A percentile compares a stretch with the other conserved stretches of the same genome.
phyloP scores from a whole-genome alignment of 306 rosid genomes.

The Delonix regia region DNA sequence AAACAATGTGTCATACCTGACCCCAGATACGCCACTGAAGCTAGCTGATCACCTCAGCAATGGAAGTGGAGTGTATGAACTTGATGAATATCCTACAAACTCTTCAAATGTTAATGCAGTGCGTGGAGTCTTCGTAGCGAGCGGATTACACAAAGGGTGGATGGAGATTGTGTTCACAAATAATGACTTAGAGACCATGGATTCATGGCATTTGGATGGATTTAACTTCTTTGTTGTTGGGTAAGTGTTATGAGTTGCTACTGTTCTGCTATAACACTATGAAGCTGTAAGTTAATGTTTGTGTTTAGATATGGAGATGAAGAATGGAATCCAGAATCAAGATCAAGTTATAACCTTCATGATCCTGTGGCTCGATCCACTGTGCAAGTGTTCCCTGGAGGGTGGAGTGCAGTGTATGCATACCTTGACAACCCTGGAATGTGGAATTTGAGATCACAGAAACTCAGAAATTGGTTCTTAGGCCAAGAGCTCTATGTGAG shows the following conservation, averaged over 20 bases:
- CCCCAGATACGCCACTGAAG: conserved; percentile 69
- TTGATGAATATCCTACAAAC: conserved; percentile 58
- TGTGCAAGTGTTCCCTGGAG: conserved; percentile 63
- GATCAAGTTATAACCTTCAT: conserved; percentile 49
- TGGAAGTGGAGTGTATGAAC: conserved; percentile 63
- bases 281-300: background rate
- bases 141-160: conserved; percentile 70
- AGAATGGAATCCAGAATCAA: conserved; percentile 43
- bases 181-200: conserved; percentile 50
- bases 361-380: conserved; percentile 67
- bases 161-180: conserved; percentile 69
- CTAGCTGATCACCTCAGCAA: conserved; percentile 67
- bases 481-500: conserved; percentile 79
- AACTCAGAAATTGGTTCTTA: conserved; percentile 63
- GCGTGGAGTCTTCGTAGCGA: conserved; percentile 63
- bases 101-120: conserved; percentile 49
- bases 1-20: conserved; percentile 76
- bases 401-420: conserved; percentile 84
- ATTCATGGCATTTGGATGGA: conserved; percentile 91
- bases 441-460: conserved; percentile 88
- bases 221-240: conserved; percentile 73
- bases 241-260: conserved; percentile 40
- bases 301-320: conserved; percentile 52
- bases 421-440: conserved; percentile 87
- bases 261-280: background rate